Evolutionary conservation across 2,329 filamentous ascomycete species (phyloP), one percentile per base, ranked within the genome.

Genomic region (Ophiostoma quercus): DNA sequence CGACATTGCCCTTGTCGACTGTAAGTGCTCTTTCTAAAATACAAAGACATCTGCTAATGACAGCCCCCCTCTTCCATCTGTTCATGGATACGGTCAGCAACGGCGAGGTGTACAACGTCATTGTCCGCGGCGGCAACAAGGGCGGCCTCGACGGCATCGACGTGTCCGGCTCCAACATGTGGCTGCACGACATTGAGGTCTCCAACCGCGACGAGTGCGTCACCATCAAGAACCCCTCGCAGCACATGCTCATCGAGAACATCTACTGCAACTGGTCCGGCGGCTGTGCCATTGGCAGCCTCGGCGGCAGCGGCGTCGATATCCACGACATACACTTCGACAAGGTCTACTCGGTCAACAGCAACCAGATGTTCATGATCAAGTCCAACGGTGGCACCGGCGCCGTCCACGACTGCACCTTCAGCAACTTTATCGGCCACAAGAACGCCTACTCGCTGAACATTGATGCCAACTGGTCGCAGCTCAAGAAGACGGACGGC

Each of bases 341-440:
- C 73, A 86, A 87, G 74, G 75, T 88, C 71, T 88, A 88, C 78
- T 87, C 85, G 37, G 82, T 80, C 77, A 79, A 80, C n/a, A 84
- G 82, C 11, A 88, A 88, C 79, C 84, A 88, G 74, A 87, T 88
- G 85, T 82, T 83, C 77, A 85, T 87, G 84, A 83, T 88, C 79
- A 88, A 88, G 77, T 84, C 82, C 68, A 84, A 87, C 74, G 86
- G 86, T 57, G 86, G 86, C 51, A 80, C 29, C 80, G 78, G 2
- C 81, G 88, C 4, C 72, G 78, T 81, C 16, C 74, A 81, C 0
- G 16, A 47, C 43, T 47, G 43, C 43, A n/a, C 43, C 43, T 80
- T 88, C 54, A 82, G 85, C 74, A 87, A 87, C 77, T 88, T 88
- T 76, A 84, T 86, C 74, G 86, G 86, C 54, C 84, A 86, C 75